These are phyloP conservation scores for Domatiomyces globalis DNA, from an alignment of 2,329 filamentous ascomycete species.

Conservation along the genomic window DNA sequence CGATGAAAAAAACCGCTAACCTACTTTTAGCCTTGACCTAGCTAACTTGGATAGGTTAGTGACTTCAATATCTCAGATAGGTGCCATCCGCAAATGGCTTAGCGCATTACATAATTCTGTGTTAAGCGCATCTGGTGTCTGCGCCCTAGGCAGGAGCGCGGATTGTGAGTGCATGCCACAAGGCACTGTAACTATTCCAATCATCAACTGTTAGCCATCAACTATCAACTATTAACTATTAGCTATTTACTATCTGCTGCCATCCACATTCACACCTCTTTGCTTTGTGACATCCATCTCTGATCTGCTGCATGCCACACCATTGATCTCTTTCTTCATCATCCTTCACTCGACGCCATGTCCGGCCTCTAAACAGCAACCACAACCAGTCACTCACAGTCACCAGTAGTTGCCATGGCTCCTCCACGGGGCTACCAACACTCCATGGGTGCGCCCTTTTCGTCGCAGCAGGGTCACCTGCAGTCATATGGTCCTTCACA, in stretches of 20 bases:
- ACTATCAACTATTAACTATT: too few species aligned
- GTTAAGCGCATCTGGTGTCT: too few species aligned
- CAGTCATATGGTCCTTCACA: slow-evolving; percentile 29
- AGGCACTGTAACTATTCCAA: too few species aligned
- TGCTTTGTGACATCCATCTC: neutral
- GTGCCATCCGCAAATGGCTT: too few species aligned
- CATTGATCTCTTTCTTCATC: neutral
- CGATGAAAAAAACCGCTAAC: too few species aligned
- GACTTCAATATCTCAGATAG: neutral
- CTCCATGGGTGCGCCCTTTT: slow-evolving; percentile 38
- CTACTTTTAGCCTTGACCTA: too few species aligned
- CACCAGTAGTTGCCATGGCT: slow-evolving; percentile 33
- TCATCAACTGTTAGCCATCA: too few species aligned
- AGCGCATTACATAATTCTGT: too few species aligned
- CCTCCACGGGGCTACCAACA: slow-evolving; percentile 46
- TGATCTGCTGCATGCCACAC: neutral
- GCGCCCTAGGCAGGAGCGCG: too few species aligned
- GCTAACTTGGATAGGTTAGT: neutral
- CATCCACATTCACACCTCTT: neutral
- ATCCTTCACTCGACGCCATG: neutral
- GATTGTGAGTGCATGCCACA: too few species aligned
- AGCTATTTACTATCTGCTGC: too few species aligned
- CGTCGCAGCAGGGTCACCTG: slow-evolving; percentile 39
- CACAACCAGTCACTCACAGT: neutral
- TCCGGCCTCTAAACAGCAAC: slow-evolving; percentile 1